A percentile compares a stretch with the other conserved stretches of the same genome.
Evolutionary conservation across 179 eudicot species (phyloP).

Genomic region (Spinacia oleracea): DNA sequence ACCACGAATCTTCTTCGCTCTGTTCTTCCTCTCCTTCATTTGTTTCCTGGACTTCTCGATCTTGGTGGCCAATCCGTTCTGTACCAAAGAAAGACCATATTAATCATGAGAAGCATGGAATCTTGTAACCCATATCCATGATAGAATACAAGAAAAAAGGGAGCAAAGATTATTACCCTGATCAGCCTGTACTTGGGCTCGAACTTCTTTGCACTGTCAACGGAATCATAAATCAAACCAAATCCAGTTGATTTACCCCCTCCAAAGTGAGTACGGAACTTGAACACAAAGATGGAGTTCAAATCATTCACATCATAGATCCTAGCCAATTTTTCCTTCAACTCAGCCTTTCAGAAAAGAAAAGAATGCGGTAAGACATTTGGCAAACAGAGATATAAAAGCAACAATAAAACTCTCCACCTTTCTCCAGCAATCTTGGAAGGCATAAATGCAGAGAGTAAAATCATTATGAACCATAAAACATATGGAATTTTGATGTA

Average conservation of each 20-base stretch:
- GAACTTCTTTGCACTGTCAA: conserved; percentile 77
- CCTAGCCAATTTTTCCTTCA: conserved; percentile 63
- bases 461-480: background rate
- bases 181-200: conserved; percentile 90
- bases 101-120: too few relatives aligned
- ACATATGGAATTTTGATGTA: too few relatives aligned
- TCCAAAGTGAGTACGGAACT: conserved; percentile 77
- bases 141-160: background rate
- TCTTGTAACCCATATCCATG: too few relatives aligned
- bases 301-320: conserved; percentile 67
- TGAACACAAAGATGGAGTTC: conserved; percentile 67
- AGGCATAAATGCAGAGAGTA: background rate
- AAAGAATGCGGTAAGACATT: background rate
- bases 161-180: conserved; percentile 50
- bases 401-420: background rate
- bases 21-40: conserved; percentile 89
- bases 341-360: conserved; percentile 45
- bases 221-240: conserved; percentile 79
- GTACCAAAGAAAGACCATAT: conserved; percentile 19
- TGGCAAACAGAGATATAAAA: background rate
- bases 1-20: conserved; percentile 93
- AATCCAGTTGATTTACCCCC: conserved; percentile 89
- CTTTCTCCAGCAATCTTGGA: background rate
- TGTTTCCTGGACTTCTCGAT: conserved; percentile 91
- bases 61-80: conserved; percentile 92